Evolutionary conservation across 2,329 filamentous ascomycete species (phyloP).

Genomic region (Lecanicillium sp.): DNA sequence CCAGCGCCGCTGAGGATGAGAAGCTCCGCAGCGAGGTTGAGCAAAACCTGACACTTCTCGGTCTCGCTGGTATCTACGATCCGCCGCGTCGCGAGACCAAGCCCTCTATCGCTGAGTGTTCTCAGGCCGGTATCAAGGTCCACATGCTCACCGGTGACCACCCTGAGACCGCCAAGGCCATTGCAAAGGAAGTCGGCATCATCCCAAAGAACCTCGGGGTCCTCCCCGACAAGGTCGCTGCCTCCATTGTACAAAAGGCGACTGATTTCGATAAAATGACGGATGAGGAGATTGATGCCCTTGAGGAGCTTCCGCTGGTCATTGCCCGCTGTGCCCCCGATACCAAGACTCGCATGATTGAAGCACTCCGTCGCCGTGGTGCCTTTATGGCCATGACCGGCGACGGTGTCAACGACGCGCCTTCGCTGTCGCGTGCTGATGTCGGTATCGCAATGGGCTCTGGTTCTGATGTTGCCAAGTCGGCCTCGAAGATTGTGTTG

Average conservation of each 20-base stretch:
- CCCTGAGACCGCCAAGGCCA: conserved; percentile 69
- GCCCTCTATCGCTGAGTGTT: conserved; percentile 62
- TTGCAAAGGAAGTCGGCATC: conserved; percentile 74
- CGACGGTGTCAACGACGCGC: conserved; percentile 82
- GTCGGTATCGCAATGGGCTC: conserved; percentile 90
- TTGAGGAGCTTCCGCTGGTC: conserved; percentile 72
- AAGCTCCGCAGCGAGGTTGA: conserved; percentile 58
- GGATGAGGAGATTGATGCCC: conserved; percentile 67
- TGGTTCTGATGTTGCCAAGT: conserved; percentile 80
- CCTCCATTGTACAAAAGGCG: conserved; percentile 67
- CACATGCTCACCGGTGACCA: conserved; percentile 86
- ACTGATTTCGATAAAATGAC: conserved; percentile 72
- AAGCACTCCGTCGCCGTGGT: conserved; percentile 71
- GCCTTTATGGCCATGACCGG: conserved; percentile 83
- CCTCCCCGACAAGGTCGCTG: conserved; percentile 56
- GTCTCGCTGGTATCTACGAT: conserved; percentile 82
- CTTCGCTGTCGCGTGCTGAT: conserved; percentile 72
- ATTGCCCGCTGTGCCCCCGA: conserved; percentile 79
- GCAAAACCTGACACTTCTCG: conserved; percentile 62
- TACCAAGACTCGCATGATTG: conserved; percentile 88
- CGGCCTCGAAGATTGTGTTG: conserved; percentile 73
- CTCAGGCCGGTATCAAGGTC: conserved; percentile 68
- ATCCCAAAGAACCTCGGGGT: conserved; percentile 57
- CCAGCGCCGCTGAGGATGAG: conserved; percentile 34
- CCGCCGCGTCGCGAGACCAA: conserved; percentile 78